A percentile compares a stretch with the other conserved stretches of the same genome.
These are phyloP conservation scores for Tilletia setariae DNA, from an alignment of 1,284 basidiomycete genomes.

Conservation along the genomic window DNA sequence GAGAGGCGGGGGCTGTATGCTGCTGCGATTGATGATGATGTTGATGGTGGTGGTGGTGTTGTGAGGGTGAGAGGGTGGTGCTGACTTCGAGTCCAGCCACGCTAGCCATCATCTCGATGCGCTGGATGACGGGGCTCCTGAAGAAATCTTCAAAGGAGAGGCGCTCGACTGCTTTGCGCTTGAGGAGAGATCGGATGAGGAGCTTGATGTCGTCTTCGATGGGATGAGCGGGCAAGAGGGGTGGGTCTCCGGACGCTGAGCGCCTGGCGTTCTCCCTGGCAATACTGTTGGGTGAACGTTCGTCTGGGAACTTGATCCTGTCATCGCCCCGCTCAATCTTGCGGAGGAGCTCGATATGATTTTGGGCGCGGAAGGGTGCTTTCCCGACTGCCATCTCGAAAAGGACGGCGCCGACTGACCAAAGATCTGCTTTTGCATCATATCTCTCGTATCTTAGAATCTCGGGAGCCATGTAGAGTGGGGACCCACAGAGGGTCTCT, in stretches of 20 bases:
- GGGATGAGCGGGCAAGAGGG: slow-evolving; percentile 39
- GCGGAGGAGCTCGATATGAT: slow-evolving; percentile 91
- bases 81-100: slow-evolving; percentile 7
- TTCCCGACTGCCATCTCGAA: slow-evolving; percentile 92
- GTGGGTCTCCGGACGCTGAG: slow-evolving; percentile 38
- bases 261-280: slow-evolving; percentile 42
- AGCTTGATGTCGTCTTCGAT: slow-evolving; percentile 83
- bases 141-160: slow-evolving; percentile 93
- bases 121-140: slow-evolving; percentile 40
- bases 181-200: slow-evolving; percentile 77
- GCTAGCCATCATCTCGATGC: slow-evolving; percentile 11
- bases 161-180: slow-evolving; percentile 77
- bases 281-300: slow-evolving; percentile 56
- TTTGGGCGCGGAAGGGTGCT: slow-evolving; percentile 89
- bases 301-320: slow-evolving; percentile 71
- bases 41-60: no score
- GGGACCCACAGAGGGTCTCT: slow-evolving; percentile 94
- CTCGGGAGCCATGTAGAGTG: slow-evolving; percentile 99
- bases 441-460: slow-evolving; percentile 97
- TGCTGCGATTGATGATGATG: no score
- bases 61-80: neutral
- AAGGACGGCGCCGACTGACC: slow-evolving; percentile 94
- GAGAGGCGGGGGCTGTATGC: no score
- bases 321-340: slow-evolving; percentile 80
- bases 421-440: slow-evolving; percentile 94